These are phyloP conservation scores for Cercophora sp. DNA, from an alignment of 495 filamentous ascomycete species.

Conservation along the genomic window DNA sequence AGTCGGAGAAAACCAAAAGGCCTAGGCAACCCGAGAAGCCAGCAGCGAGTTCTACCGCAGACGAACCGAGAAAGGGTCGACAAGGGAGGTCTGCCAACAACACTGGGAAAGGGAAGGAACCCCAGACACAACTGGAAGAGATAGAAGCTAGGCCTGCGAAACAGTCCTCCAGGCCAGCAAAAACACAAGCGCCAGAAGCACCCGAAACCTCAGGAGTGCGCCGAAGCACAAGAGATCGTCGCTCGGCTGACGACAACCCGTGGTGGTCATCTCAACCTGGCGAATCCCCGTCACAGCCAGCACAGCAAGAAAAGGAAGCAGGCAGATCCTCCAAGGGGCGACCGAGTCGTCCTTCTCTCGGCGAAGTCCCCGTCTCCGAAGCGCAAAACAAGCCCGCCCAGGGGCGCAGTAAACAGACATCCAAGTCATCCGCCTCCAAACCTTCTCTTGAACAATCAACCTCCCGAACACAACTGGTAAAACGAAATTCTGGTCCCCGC, in stretches of 20 bases:
- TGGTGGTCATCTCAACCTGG: constrained; percentile 9
- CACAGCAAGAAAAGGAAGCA: neutral
- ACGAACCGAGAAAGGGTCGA: neutral
- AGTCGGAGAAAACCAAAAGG: neutral
- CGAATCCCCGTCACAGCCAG: constrained; percentile 1
- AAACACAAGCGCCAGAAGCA: no score
- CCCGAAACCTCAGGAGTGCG: no score
- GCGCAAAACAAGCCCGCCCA: constrained; percentile 17
- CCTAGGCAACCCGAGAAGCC: neutral
- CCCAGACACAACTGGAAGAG: no score
- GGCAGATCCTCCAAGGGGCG: neutral
- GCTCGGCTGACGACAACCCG: constrained; percentile 5
- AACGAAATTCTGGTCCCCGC: no score
- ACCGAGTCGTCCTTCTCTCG: constrained; percentile 19
- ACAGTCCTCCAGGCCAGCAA: no score
- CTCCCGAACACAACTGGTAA: no score
- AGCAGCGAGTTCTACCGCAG: neutral
- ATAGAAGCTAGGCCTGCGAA: no score
- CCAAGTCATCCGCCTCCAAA: constrained; percentile 5
- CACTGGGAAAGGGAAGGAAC: no score
- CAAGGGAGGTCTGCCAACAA: no score
- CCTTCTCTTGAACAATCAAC: no score
- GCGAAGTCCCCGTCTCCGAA: constrained; percentile 22
- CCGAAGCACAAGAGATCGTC: constrained; percentile 2
- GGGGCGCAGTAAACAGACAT: neutral